Evolutionary conservation across 2,329 filamentous ascomycete species (phyloP), one percentile per base, ranked within the genome.

Genomic region (Cyphellophora europaea): DNA sequence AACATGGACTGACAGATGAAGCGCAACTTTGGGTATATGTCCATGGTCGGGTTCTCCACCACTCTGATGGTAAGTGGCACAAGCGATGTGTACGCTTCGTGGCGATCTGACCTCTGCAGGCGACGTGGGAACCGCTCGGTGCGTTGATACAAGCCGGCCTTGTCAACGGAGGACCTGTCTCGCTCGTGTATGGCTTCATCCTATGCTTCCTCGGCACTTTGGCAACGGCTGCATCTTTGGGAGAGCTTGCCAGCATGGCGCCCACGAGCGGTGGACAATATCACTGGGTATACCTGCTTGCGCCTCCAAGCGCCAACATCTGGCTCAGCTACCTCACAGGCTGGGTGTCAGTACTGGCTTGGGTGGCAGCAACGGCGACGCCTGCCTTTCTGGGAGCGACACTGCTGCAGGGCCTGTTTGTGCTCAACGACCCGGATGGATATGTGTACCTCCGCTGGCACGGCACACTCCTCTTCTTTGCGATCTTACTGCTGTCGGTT

Each of bases 371-470:
- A 6, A 53, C 52, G 4, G 54, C 56, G 10, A 58, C 38, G 21
- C 53, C 52, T 4, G 51, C 52, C 31, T 56, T 53, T 38, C 42
- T 61, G 14, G 37, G 49, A 10, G 54, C 49, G 5, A 52, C 48
- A n/a, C 51, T 58, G 35, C 51, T 62, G 13, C 54, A 60, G 35
- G 52, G 49, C 10, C 40, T 58, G 10, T 44, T 56, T n/a, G 45
- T 53, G n/a, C 46, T 61, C 29, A 63, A 59, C 42, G 30, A 59
- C 38, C 39, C 51, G 2, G 55, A 5, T 50, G 53, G 16, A 47
- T 63, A 64, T 44, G 38, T 49, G 6, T 45, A 53, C 11, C 37
- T 58, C 14, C 44, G 50, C n/a, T 65, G 60, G 59, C 62, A 65
- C 19, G 53, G 50, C 3, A 59, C 55, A 1, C 43, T 64, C 18